Conservation (phyloP, 495 filamentous ascomycete species). For the Penicillium arizonense region DNA sequence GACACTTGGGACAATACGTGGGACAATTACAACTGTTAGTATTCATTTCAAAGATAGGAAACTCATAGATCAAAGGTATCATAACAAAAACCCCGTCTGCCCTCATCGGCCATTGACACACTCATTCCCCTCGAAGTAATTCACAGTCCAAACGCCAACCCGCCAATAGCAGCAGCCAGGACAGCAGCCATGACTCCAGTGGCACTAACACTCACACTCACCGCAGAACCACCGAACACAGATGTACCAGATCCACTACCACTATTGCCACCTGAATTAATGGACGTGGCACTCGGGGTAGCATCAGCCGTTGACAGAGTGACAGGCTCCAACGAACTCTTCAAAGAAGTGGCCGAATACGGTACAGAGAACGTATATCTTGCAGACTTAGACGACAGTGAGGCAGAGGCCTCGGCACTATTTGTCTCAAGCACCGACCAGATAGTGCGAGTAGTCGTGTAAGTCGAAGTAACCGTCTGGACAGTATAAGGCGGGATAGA, state of each 20-base stretch:
- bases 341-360: slow-evolving; percentile 18
- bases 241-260: neutral
- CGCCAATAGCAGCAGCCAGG: slow-evolving; percentile 12
- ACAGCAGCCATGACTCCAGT: slow-evolving; percentile 2
- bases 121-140: neutral
- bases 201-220: neutral
- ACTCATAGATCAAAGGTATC: neutral
- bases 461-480: slow-evolving; percentile 19
- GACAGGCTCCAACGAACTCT: slow-evolving; percentile 11
- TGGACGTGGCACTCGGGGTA: neutral
- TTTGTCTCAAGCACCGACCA: slow-evolving; percentile 17
- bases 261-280: neutral
- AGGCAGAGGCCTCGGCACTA: slow-evolving; percentile 8
- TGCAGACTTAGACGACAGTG: neutral
- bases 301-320: slow-evolving; percentile 1
- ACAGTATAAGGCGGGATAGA: slow-evolving; percentile 17
- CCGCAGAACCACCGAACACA: neutral
- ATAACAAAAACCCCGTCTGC: neutral
- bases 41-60: too few relatives aligned
- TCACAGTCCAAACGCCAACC: slow-evolving; percentile 22
- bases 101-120: neutral
- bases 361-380: slow-evolving; percentile 6
- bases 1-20: too few relatives aligned
- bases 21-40: too few relatives aligned
- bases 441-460: slow-evolving; percentile 13